Base-by-base conservation (phyloP, 192 early-diverging fungal species). In the Obelidium mucronatum region DNA sequence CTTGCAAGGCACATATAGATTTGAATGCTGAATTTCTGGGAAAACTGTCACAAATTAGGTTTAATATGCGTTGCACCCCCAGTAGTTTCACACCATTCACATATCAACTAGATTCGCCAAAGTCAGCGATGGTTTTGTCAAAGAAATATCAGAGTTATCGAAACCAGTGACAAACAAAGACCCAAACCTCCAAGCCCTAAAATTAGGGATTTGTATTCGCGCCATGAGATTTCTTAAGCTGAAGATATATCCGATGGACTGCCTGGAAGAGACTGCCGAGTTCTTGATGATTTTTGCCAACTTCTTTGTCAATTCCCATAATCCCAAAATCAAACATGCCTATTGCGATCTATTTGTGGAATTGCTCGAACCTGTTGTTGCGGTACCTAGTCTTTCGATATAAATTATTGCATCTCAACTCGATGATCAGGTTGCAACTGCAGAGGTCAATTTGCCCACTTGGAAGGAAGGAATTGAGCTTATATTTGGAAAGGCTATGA, bases 1-100 rank as follows among this genome's bases (percentile, higher is more conserved):
- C 72, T 1, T 74, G 93, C 17, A 90, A 90, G 64, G 94, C 95
- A 15, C 97, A 95, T 80, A 90, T 94, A 79, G 93, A 97, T 56
- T 79, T 97, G 19, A 95, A 95, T 80, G 92, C 95, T 2, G 92
- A 94, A 75, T 87, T 99, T n/a, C 93, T 97, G 79, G 98, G 98
- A 3, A 85, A 90, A 26, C 82, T 99, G 26, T 98, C 97, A 0
- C 90, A 89, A 51, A 92, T 97, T 55, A 82, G 94, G 82, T 86
- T 19, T 48, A 52, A 34, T 40, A 19, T 79, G 39, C 1, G 0
- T 62, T 35, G 19, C 55, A 39, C 56, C 8, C 35, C 35, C 22
- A n/a, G n/a, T 24, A 35, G 33, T 34, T 13, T 51, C 11, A 13
- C 6, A 8, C 40, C 54, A 63, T 34, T 63, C 34, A 60, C 6